Evolutionary conservation across 2,329 filamentous ascomycete species (phyloP), one percentile per base, ranked within the genome.

Genomic region (Myriosclerotinia duriaeana): DNA sequence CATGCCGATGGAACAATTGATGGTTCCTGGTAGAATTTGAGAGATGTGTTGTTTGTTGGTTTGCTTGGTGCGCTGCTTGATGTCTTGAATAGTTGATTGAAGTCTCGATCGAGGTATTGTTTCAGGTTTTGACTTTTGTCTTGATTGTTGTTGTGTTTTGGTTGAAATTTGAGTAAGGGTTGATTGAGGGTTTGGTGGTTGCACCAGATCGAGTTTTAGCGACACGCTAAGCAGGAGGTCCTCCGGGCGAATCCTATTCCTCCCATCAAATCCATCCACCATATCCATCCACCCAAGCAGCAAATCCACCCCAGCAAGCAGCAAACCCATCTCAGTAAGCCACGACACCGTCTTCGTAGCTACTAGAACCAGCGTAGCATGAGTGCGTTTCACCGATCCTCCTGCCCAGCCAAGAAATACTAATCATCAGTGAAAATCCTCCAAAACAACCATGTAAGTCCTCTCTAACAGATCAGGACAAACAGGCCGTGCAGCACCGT

Each of bases 401-500:
- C 58, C 8, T 50, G 44, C n/a, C 34, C 20, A 50, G 44, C 9
- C 14, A 38, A 9, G 15, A 48, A 36, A 22, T 59, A 60, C 58
- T 60, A 50, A 50, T 50, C 44, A 17, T 50, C 58, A 26, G 44
- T 50, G 58, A 12, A 38, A 60, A 30, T 34, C 22, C 2, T 30
- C 20, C 44, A 60, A 60, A 26, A 60, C 44, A 50, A 50, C 9
- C 20, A 22, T 38, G 4, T 26, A 60, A 60, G 58, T 8, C 58
- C 58, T 60, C 58, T 60, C 58, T 60, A 38, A 50, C 44, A 34
- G 58, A 17, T 60, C 58, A 60, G 44, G 26, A 50, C 58, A 36
- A 60, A 60, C 1, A 38, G 30, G 58, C 30, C 44, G 44, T 60
- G 44, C 44, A 60, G 46, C 44, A 38, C 58, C 30, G 15, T 50